These are phyloP conservation scores for Eucalyptus cloeziana DNA, from an alignment of 345 rosid species.

Conservation along the genomic window DNA sequence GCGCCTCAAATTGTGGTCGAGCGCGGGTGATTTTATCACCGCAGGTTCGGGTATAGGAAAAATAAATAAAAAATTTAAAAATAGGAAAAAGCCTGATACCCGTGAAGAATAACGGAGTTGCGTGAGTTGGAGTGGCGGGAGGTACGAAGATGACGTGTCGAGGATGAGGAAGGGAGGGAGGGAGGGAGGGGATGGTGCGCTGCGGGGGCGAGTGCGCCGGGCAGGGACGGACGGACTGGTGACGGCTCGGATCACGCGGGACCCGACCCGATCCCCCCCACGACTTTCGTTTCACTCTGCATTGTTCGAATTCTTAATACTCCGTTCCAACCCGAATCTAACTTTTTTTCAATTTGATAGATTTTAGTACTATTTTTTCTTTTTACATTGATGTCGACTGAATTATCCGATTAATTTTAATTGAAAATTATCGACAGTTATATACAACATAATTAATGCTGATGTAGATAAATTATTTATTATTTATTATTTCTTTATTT, in stretches of 20 bases:
- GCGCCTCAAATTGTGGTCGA: neutral
- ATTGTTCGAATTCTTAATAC: neutral
- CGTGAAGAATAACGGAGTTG: neutral
- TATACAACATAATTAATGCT: fast-evolving
- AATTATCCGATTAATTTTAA: fast-evolving
- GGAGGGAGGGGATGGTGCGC: neutral
- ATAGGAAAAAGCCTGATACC: neutral
- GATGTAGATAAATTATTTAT: fast-evolving
- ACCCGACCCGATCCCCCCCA: neutral
- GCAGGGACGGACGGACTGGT: neutral
- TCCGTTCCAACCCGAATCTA: neutral
- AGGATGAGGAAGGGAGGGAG: neutral
- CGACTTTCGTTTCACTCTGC: neutral
- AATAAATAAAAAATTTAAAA: fast-evolving
- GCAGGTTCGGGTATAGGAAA: neutral
- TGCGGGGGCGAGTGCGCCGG: neutral
- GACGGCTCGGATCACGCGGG: neutral
- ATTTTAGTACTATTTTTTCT: fast-evolving
- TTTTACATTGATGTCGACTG: fast-evolving
- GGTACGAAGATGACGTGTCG: neutral
- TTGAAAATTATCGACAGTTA: fast-evolving
- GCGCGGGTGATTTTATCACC: neutral
- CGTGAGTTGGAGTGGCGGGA: neutral
- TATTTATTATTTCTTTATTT: no score
- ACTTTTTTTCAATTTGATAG: no score